These are phyloP conservation scores for Microdochium trichocladiopsis DNA, from an alignment of 2,329 filamentous ascomycete genomes.

Conservation along the genomic window DNA sequence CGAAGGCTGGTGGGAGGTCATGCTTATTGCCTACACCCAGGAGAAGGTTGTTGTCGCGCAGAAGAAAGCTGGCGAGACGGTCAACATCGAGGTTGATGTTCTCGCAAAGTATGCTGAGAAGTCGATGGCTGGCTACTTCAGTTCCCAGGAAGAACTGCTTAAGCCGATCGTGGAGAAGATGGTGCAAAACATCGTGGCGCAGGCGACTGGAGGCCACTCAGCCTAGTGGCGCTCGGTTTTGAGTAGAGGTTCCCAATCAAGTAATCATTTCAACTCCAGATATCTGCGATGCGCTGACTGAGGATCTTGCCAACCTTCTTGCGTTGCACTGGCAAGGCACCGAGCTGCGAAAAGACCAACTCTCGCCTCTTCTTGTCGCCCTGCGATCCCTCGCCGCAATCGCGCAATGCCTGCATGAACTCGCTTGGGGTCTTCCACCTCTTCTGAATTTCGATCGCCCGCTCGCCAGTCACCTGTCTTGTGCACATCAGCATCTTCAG, in stretches of 20 bases:
- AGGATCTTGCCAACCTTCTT: slow-evolving; percentile 62
- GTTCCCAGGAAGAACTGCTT: slow-evolving; percentile 40
- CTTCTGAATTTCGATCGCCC: slow-evolving; percentile 72
- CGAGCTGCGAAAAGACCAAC: slow-evolving; percentile 51
- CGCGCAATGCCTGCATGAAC: slow-evolving; percentile 63
- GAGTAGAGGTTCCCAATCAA: neutral
- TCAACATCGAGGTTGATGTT: slow-evolving; percentile 93
- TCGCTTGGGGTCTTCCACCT: slow-evolving; percentile 68
- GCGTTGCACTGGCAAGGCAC: slow-evolving; percentile 48
- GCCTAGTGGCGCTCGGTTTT: no score
- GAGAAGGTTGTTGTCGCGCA: slow-evolving; percentile 77
- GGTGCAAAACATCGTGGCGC: slow-evolving; percentile 67
- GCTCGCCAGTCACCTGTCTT: slow-evolving; percentile 67
- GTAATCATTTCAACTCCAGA: slow-evolving; percentile 48
- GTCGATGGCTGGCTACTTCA: slow-evolving; percentile 76
- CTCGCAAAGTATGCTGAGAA: slow-evolving; percentile 83
- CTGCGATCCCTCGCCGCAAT: slow-evolving; percentile 38
- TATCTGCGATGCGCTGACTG: slow-evolving; percentile 63
- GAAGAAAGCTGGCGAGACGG: slow-evolving; percentile 72
- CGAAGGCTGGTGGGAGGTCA: slow-evolving; percentile 85
- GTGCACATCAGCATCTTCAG: slow-evolving; percentile 85
- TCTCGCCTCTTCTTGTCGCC: slow-evolving; percentile 50
- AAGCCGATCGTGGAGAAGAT: slow-evolving; percentile 62
- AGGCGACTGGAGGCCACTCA: slow-evolving; percentile 41
- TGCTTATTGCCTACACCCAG: slow-evolving; percentile 96